phyloP scores from a whole-genome alignment of 176 grass and related monocot genomes.

The Aechmea fasciata region DNA sequence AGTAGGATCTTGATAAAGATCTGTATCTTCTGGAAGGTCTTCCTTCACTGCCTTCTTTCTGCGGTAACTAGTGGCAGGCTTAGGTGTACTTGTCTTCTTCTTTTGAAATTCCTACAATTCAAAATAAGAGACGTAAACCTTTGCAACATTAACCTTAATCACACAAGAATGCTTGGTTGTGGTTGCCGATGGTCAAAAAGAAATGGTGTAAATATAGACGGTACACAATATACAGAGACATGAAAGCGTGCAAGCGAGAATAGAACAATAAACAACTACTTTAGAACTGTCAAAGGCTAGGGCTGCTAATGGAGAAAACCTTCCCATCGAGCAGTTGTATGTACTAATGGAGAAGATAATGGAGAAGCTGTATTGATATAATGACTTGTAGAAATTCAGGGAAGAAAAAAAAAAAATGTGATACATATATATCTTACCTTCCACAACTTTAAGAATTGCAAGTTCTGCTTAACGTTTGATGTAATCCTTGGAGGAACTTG shows the following conservation, averaged over 20 bases:
- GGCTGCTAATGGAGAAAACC: no score
- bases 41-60: constrained; percentile 80
- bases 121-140: constrained; percentile 7
- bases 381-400: background rate
- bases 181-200: background rate
- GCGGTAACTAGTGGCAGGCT: constrained; percentile 52
- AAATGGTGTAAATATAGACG: background rate
- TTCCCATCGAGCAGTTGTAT: no score
- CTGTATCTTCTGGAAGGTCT: constrained; percentile 50
- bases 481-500: constrained; percentile 70
- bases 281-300: no score
- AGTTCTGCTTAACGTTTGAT: constrained; percentile 85
- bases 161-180: background rate
- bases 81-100: constrained; percentile 40
- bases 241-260: background rate
- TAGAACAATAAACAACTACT: background rate
- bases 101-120: constrained; percentile 55
- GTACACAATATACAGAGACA: background rate
- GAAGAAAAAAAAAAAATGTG: background rate
- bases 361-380: no score
- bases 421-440: constrained; percentile 36
- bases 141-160: background rate
- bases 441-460: constrained; percentile 64
- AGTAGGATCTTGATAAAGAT: constrained; percentile 57
- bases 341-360: no score